Base-by-base conservation (phyloP, 257 asterid species). In the Verbena officinalis region DNA sequence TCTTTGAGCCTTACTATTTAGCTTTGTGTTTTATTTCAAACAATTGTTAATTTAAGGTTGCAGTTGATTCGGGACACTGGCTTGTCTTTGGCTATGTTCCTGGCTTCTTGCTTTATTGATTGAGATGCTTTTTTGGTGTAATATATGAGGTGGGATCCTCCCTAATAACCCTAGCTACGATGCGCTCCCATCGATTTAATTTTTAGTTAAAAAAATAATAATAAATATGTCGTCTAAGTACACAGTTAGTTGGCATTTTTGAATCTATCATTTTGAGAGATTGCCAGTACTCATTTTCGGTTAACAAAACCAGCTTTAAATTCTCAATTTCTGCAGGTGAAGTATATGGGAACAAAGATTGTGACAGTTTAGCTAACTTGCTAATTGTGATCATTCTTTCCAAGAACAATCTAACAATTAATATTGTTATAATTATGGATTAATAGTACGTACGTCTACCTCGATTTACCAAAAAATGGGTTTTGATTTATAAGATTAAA, bases 181-280 rank as follows among this genome's bases (percentile, higher is more conserved):
- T n/a, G n/a, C n/a, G n/a, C n/a, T n/a, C n/a, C n/a, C n/a, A n/a
- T n/a, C n/a, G n/a, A n/a, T n/a, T n/a, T n/a, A n/a, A n/a, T n/a
- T n/a, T n/a, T n/a, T n/a, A n/a, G n/a, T n/a, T n/a, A n/a, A n/a
- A n/a, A n/a, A n/a, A n/a, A n/a, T n/a, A n/a, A n/a, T n/a, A 64
- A 71, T 65, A 52, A 77, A 38, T 73, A 13, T 51, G 74, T n/a
- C n/a, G n/a, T 59, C 53, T 55, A 79, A 79, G 77, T 78, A 77
- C n/a, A n/a, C 81, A 76, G 79, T 74, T 88, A 79, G 88, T 84
- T 84, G 89, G 77, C 78, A 48, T 73, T 80, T 64, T 67, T 65
- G 77, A 65, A 27, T 78, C 76, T 77, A 56, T 68, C 77, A 59
- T 81, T 73, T 71, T 78, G 59, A 62, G 46, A 65, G 84, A 80